These are phyloP conservation scores for Aspergillus latus DNA, from an alignment of 2,329 filamentous ascomycete species.

Conservation along the genomic window DNA sequence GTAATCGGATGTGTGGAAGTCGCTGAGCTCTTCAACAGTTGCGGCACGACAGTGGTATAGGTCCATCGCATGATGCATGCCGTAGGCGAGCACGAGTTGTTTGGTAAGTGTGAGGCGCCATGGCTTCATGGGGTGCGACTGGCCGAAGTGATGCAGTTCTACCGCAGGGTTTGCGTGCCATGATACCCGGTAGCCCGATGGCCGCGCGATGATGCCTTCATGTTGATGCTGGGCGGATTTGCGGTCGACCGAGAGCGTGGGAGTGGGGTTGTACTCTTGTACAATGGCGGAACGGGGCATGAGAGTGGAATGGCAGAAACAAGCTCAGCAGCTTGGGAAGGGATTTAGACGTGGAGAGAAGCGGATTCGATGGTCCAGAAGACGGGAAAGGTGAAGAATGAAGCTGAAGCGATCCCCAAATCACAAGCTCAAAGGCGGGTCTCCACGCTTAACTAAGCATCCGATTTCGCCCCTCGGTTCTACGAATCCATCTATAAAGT, in stretches of 20 bases:
- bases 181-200: conserved; percentile 85
- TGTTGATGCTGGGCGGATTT: conserved; percentile 56
- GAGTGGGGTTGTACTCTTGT: conserved; percentile 49
- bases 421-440: conserved; percentile 3
- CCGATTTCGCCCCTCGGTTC: conserved; percentile 12
- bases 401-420: conserved; percentile 8
- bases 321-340: not conserved
- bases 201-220: conserved; percentile 68
- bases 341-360: conserved; percentile 8
- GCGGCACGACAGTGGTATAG: conserved; percentile 82
- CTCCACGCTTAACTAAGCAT: conserved; percentile 14
- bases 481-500: conserved; percentile 1
- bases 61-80: conserved; percentile 96
- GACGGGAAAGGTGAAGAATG: conserved; percentile 17
- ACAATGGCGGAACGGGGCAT: conserved; percentile 49
- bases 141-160: conserved; percentile 95
- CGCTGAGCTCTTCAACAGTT: conserved; percentile 80
- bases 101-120: conserved; percentile 96
- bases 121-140: conserved; percentile 98
- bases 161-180: conserved; percentile 95
- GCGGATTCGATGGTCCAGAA: not conserved
- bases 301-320: conserved; percentile 10
- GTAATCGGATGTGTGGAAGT: conserved; percentile 87
- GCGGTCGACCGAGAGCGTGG: conserved; percentile 50
- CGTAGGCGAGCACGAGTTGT: conserved; percentile 89